Percentiles rank a stretch among this genome's conserved stretches.
phyloP scores from a whole-genome alignment of 352 stramenopile species.

The Globisporangium perplexum region DNA sequence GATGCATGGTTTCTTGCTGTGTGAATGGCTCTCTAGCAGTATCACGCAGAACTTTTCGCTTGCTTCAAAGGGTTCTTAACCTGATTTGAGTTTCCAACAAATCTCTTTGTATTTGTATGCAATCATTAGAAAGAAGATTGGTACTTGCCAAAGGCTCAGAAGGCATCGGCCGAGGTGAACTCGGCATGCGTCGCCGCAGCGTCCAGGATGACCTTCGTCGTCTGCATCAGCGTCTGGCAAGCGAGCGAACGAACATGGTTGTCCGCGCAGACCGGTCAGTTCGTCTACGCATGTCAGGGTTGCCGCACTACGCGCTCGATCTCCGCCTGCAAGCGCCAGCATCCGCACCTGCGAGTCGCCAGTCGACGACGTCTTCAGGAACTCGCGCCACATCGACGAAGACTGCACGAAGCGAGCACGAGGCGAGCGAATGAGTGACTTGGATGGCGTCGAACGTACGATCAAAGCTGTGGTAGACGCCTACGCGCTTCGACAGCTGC shows the following conservation, averaged over 20 bases:
- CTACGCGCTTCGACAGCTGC: slow-evolving; percentile 48
- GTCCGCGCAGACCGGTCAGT: not conserved
- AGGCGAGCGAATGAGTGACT: not conserved
- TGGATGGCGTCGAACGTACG: not conserved
- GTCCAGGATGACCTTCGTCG: slow-evolving; percentile 39
- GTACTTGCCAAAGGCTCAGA: too few relatives aligned
- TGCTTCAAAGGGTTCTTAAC: too few relatives aligned
- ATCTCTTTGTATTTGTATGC: not conserved
- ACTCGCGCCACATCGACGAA: slow-evolving; percentile 42
- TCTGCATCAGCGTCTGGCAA: slow-evolving; percentile 25
- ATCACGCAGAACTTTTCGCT: too few relatives aligned
- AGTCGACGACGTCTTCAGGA: slow-evolving; percentile 33
- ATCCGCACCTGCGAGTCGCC: slow-evolving; percentile 24
- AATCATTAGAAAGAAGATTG: not conserved
- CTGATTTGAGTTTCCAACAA: not conserved
- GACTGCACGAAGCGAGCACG: slow-evolving; percentile 11
- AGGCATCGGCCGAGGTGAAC: not conserved
- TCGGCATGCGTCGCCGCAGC: slow-evolving; percentile 3
- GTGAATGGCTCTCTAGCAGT: too few relatives aligned
- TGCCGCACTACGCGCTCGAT: not conserved
- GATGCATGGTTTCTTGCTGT: too few relatives aligned
- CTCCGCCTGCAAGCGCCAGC: not conserved
- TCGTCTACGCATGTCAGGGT: not conserved
- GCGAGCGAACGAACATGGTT: too few relatives aligned
- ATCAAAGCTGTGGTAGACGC: not conserved